These are phyloP conservation scores for Xylona heveae DNA, from an alignment of 495 filamentous ascomycete species.

Conservation along the genomic window DNA sequence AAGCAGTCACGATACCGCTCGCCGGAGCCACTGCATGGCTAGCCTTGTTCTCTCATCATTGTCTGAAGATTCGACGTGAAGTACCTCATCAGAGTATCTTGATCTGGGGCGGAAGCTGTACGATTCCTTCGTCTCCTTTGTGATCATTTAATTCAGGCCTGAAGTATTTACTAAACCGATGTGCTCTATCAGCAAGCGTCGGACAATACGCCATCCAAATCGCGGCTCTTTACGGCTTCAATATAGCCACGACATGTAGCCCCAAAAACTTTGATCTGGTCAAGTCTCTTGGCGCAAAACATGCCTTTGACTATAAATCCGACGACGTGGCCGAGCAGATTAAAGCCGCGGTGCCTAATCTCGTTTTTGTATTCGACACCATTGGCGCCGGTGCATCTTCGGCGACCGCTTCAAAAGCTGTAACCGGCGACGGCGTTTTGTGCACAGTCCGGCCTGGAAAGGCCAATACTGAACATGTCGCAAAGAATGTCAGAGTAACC, in stretches of 20 bases:
- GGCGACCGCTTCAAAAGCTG: constrained; percentile 5
- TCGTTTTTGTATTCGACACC: constrained; percentile 13
- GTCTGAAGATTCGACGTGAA: constrained; percentile 9
- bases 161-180: not conserved
- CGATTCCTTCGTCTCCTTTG: not conserved
- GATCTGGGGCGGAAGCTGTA: constrained; percentile 17
- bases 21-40: constrained; percentile 15
- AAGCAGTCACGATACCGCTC: constrained; percentile 13
- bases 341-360: constrained; percentile 1
- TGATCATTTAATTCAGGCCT: not conserved
- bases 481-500: constrained; percentile 8
- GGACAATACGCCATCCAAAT: constrained; percentile 17
- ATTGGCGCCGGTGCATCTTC: constrained; percentile 13
- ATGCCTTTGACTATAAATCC: constrained; percentile 5
- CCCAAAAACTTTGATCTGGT: constrained; percentile 1
- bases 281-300: constrained; percentile 1
- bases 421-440: constrained; percentile 7
- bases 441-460: constrained; percentile 17
- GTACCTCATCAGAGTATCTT: constrained; percentile 7
- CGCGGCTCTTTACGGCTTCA: constrained; percentile 9
- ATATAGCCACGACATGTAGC: constrained; percentile 7
- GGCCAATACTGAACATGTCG: constrained; percentile 12
- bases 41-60: constrained; percentile 11
- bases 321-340: constrained; percentile 10
- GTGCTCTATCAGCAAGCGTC: constrained; percentile 13